These are phyloP conservation scores for Rhododendron williamsianum DNA, from an alignment of 148 eudicot genomes.

Conservation along the genomic window DNA sequence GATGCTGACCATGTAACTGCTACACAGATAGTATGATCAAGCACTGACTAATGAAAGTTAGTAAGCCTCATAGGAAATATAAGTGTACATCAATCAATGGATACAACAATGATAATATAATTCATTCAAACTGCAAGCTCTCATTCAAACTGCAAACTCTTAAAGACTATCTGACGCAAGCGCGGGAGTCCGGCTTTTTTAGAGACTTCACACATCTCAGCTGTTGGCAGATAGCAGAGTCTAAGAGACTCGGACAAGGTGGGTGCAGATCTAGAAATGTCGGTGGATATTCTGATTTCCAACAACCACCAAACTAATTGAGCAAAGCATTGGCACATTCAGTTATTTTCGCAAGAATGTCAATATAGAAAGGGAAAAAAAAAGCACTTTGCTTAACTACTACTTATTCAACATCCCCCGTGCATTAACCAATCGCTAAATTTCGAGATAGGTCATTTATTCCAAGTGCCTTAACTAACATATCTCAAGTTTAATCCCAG, in stretches of 20 bases:
- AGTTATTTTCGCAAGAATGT: neutral
- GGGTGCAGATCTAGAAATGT: neutral
- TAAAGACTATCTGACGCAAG: neutral
- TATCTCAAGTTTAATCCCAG: neutral
- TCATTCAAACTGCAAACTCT: neutral
- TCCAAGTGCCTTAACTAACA: neutral
- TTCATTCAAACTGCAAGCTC: neutral
- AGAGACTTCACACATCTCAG: neutral
- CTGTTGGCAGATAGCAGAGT: conserved; percentile 1
- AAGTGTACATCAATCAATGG: neutral
- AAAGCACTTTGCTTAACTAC: neutral
- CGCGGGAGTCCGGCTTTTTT: neutral
- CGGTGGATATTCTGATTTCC: neutral
- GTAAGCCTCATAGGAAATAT: neutral
- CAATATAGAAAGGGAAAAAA: neutral
- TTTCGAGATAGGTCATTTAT: neutral
- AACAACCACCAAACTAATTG: neutral
- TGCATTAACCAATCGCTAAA: neutral
- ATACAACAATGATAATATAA: neutral
- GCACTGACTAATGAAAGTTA: neutral
- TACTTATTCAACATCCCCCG: neutral
- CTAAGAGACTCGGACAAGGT: neutral
- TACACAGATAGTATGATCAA: neutral
- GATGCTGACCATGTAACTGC: conserved; percentile 78
- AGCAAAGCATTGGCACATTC: neutral